Conservation (phyloP, 805 yeast species). For the Nakazawaea ishiwadae region DNA sequence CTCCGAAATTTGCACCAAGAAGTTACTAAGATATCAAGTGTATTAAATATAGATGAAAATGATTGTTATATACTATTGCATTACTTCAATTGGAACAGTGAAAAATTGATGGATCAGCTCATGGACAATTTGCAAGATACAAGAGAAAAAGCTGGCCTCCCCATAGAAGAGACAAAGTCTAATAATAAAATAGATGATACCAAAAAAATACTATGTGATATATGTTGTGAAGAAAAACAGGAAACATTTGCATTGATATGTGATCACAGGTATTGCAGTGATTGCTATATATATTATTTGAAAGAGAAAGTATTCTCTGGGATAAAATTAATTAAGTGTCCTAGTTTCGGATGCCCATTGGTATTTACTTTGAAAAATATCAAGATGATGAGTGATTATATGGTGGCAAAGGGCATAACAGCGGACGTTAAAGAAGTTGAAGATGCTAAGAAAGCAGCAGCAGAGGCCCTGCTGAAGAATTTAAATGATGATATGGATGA, state of each 20-base stretch:
- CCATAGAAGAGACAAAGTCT: conserved; percentile 30
- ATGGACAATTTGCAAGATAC: conserved; percentile 35
- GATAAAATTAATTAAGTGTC: conserved; percentile 58
- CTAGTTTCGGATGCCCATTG: too few species aligned
- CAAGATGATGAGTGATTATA: conserved; percentile 23
- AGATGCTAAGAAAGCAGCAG: conserved; percentile 12
- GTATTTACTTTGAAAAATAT: conserved; percentile 34
- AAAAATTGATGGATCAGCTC: conserved; percentile 49
- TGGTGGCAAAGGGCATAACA: conserved; percentile 7
- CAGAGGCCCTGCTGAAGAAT: conserved; percentile 8
- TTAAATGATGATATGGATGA: conserved; percentile 18
- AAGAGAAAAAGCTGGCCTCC: conserved; percentile 24
- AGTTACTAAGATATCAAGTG: conserved; percentile 27
- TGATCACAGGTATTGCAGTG: conserved; percentile 63
- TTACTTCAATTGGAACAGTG: conserved; percentile 55
- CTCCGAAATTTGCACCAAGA: conserved; percentile 11
- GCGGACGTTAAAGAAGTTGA: conserved; percentile 12
- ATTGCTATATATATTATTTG: conserved; percentile 65
- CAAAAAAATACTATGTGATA: conserved; percentile 42
- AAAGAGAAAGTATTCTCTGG: conserved; percentile 33
- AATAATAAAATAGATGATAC: conserved; percentile 15
- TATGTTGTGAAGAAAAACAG: conserved; percentile 65
- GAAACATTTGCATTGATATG: conserved; percentile 55
- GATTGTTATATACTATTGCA: conserved; percentile 41
- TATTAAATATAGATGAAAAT: conserved; percentile 33